phyloP scores from a whole-genome alignment of 208 protist genomes.

The Acanthamoeba lenticulata region DNA sequence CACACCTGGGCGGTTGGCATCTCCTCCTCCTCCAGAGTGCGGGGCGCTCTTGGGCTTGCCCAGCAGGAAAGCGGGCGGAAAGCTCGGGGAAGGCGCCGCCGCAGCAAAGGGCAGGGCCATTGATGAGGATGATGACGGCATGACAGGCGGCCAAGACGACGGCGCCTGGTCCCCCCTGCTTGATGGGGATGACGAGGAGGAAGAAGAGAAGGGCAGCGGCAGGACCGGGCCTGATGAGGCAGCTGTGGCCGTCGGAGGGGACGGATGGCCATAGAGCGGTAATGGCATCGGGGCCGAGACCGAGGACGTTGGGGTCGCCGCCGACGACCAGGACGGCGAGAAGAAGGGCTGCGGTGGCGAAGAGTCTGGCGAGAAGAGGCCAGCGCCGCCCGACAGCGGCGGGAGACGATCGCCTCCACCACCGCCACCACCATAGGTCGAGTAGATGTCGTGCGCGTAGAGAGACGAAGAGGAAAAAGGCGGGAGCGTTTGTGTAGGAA shows the following conservation, averaged over 20 bases:
- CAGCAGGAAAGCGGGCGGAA: background rate
- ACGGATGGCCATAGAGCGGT: background rate
- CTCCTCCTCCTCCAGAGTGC: background rate
- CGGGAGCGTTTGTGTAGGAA: background rate
- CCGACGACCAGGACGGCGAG: background rate
- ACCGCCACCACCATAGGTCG: background rate
- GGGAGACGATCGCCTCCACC: background rate
- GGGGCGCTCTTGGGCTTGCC: background rate
- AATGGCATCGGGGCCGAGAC: background rate
- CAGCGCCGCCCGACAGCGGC: background rate
- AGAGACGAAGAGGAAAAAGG: background rate
- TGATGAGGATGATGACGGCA: too few species aligned
- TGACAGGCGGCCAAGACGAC: too few species aligned
- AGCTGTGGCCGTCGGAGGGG: too few species aligned
- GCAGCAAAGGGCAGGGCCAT: too few species aligned
- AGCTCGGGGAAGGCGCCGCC: background rate
- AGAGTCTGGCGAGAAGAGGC: background rate
- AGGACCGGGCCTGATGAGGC: too few species aligned
- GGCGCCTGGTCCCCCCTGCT: too few species aligned
- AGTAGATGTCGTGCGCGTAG: background rate
- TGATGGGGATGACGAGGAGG: too few species aligned
- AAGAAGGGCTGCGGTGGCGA: background rate
- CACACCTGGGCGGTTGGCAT: background rate
- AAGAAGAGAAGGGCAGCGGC: too few species aligned
- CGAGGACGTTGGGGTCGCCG: background rate